phyloP scores from a whole-genome alignment of 1,284 basidiomycete species.

The Somion occarium region DNA sequence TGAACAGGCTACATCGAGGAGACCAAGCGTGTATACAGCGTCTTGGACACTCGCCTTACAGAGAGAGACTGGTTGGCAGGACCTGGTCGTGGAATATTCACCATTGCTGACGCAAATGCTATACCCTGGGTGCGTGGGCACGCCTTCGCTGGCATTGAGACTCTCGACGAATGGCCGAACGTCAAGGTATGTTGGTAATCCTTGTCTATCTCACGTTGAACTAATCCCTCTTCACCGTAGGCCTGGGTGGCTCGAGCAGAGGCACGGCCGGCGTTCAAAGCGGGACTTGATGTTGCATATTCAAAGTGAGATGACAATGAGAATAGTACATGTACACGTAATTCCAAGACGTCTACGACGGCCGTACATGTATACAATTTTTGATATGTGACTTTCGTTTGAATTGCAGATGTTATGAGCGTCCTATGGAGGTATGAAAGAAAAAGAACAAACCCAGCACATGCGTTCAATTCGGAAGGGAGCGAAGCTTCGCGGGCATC shows the following conservation, averaged over 20 bases:
- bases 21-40: slow-evolving; percentile 72
- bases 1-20: slow-evolving; percentile 65
- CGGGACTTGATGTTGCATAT: neutral
- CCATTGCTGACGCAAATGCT: slow-evolving; percentile 62
- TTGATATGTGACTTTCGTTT: too few species aligned
- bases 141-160: slow-evolving; percentile 43
- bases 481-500: too few species aligned
- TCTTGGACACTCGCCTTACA: slow-evolving; percentile 66
- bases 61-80: slow-evolving; percentile 70
- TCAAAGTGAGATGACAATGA: neutral
- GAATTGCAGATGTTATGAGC: too few species aligned
- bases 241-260: slow-evolving; percentile 9
- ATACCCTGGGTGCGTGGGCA: slow-evolving; percentile 48
- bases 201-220: too few species aligned
- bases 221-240: neutral
- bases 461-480: too few species aligned
- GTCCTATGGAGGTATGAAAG: too few species aligned
- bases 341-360: too few species aligned
- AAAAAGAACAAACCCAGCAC: too few species aligned
- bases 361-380: too few species aligned
- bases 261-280: slow-evolving; percentile 4
- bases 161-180: slow-evolving; percentile 33
- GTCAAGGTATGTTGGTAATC: slow-evolving; percentile 24
- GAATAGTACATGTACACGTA: neutral
- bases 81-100: slow-evolving; percentile 58